Conservation (phyloP, 1,139 yeast genomes). For the Dujonia santamariae region DNA sequence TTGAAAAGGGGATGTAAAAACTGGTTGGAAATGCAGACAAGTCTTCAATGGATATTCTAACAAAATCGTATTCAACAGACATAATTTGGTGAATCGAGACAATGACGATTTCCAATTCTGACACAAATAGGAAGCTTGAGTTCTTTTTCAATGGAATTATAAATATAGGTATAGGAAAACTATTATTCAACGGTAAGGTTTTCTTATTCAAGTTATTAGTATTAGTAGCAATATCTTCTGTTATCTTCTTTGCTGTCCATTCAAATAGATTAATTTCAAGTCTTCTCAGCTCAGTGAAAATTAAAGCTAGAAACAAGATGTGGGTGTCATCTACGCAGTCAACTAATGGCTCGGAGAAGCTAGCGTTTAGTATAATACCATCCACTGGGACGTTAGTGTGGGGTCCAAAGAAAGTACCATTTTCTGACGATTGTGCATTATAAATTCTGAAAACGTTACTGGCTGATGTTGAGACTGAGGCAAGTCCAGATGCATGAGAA, state of each 20-base stretch:
- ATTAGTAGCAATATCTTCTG: no score
- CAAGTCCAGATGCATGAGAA: conserved; percentile 36
- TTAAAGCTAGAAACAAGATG: conserved; percentile 32
- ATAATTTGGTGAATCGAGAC: conserved; percentile 42
- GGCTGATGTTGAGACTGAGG: conserved; percentile 38
- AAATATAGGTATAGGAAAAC: conserved; percentile 40
- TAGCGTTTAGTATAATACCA: conserved; percentile 40
- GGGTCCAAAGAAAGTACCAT: conserved; percentile 36
- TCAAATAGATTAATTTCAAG: conserved; percentile 36
- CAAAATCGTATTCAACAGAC: conserved; percentile 44
- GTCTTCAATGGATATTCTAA: conserved; percentile 13
- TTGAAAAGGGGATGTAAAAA: conserved; percentile 24
- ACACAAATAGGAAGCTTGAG: conserved; percentile 35
- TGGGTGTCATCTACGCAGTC: conserved; percentile 25
- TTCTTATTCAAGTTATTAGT: conserved; percentile 16
- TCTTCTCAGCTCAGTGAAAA: conserved; percentile 35
- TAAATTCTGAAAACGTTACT: conserved; percentile 37
- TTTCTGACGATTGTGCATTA: conserved; percentile 29
- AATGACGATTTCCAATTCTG: conserved; percentile 22
- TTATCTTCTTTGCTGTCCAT: conserved; percentile 40
- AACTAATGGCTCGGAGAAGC: conserved; percentile 38
- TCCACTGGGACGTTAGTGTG: conserved; percentile 40
- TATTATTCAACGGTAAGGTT: conserved; percentile 33
- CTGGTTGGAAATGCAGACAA: conserved; percentile 37
- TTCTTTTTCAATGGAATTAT: conserved; percentile 32